phyloP scores from a whole-genome alignment of 148 eudicot genomes.

The Chenopodium berlandieri region DNA sequence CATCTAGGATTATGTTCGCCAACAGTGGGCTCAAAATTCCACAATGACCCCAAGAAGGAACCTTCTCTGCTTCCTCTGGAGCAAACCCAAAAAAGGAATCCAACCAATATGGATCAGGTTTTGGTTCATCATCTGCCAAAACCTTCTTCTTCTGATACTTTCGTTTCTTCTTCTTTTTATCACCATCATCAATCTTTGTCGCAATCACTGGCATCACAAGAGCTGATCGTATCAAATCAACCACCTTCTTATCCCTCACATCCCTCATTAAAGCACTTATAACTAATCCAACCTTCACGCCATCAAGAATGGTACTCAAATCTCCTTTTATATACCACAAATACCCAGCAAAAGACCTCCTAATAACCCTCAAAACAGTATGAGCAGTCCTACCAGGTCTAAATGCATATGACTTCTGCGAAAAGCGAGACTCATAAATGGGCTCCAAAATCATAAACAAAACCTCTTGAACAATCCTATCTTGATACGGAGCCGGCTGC shows the following conservation, averaged over 20 bases:
- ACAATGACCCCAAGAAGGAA: conserved; percentile 88
- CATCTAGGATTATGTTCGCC: conserved; percentile 75
- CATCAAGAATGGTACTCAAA: conserved; percentile 77
- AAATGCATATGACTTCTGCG: conserved; percentile 86
- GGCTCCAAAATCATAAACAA: conserved; percentile 91
- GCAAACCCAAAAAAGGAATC: conserved; percentile 88
- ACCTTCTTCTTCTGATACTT: conserved; percentile 85
- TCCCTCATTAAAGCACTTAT: conserved; percentile 79
- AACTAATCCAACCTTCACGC: conserved; percentile 89
- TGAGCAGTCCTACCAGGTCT: conserved; percentile 91
- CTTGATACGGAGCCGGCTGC: conserved; percentile 70
- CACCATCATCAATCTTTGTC: conserved; percentile 42
- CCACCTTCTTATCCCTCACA: conserved; percentile 85
- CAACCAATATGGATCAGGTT: conserved; percentile 93
- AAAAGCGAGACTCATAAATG: conserved; percentile 74
- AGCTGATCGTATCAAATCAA: conserved; percentile 82
- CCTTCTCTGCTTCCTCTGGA: conserved; percentile 83
- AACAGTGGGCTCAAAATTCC: conserved; percentile 86
- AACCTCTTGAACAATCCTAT: conserved; percentile 84
- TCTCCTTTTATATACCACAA: conserved; percentile 94
- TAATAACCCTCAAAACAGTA: conserved; percentile 70
- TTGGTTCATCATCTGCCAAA: conserved; percentile 87
- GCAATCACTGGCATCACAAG: conserved; percentile 71
- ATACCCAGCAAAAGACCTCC: conserved; percentile 91
- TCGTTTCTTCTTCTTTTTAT: conserved; percentile 62